Conservation (phyloP, 225 moss, liverwort and hornwort genomes). For the Sphagnum tenellum region DNA sequence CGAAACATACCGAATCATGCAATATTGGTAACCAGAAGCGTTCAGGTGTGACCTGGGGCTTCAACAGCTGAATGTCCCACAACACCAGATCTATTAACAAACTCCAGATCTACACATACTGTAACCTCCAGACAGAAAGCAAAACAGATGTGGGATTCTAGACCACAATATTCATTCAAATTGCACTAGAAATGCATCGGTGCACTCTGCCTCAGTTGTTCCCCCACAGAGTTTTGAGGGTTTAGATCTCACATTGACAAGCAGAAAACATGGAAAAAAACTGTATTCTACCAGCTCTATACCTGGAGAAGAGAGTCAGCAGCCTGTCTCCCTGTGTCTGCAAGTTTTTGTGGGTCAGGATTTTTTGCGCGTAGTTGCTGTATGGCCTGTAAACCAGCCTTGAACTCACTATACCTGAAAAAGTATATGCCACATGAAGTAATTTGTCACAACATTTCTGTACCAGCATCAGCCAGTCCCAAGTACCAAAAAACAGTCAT, state of each 20-base stretch:
- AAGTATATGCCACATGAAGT: neutral
- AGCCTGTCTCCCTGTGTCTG: slow-evolving; percentile 66
- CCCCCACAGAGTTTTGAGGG: too few relatives aligned
- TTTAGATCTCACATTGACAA: too few relatives aligned
- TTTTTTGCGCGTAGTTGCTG: slow-evolving; percentile 65
- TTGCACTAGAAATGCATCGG: too few relatives aligned
- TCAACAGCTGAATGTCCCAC: slow-evolving; percentile 49
- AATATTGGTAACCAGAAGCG: slow-evolving; percentile 88
- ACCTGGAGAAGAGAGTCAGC: slow-evolving; percentile 70
- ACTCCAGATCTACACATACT: neutral
- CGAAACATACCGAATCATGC: slow-evolving; percentile 55
- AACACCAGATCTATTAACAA: neutral
- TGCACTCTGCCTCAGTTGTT: too few relatives aligned
- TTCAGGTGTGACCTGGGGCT: slow-evolving; percentile 80
- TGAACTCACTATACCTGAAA: slow-evolving; percentile 84
- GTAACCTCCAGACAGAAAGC: too few relatives aligned
- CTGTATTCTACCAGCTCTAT: neutral
- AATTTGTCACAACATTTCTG: neutral
- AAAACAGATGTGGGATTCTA: too few relatives aligned
- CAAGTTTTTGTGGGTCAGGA: slow-evolving; percentile 51
- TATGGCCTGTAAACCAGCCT: slow-evolving; percentile 64
- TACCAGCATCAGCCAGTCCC: neutral
- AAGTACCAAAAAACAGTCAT: neutral
- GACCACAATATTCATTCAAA: too few relatives aligned
- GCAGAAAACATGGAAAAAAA: too few relatives aligned